Evolutionary conservation across 1,284 basidiomycete genomes (phyloP).

Genomic region (Boletus semigastroideus): DNA sequence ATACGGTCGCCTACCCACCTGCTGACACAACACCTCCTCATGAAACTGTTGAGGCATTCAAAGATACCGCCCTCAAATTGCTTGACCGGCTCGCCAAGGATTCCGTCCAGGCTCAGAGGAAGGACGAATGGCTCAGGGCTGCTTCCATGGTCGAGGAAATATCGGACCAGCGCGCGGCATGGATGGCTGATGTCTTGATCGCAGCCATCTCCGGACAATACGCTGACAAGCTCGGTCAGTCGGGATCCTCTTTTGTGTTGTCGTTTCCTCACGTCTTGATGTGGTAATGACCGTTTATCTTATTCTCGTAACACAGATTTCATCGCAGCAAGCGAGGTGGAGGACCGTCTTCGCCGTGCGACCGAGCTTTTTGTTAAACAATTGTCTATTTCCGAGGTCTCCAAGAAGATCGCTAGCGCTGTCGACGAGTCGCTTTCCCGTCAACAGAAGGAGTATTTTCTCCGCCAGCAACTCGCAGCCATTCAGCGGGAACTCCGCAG

Average conservation of each 20-base stretch:
- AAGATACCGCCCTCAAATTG: slow-evolving; percentile 59
- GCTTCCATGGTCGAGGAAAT: slow-evolving; percentile 65
- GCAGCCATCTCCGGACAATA: slow-evolving; percentile 63
- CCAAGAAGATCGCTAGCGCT: slow-evolving; percentile 73
- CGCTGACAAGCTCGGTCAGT: slow-evolving; percentile 67
- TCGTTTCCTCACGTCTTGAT: neutral
- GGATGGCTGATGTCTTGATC: slow-evolving; percentile 75
- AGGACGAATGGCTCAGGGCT: slow-evolving; percentile 65
- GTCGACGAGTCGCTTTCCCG: slow-evolving; percentile 77
- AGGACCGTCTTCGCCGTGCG: slow-evolving; percentile 61
- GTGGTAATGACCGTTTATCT: slow-evolving; percentile 4
- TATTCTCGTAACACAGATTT: slow-evolving; percentile 48
- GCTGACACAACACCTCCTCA: slow-evolving; percentile 45
- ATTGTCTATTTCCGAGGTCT: slow-evolving; percentile 71
- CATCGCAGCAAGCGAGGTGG: slow-evolving; percentile 53
- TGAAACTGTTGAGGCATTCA: slow-evolving; percentile 63
- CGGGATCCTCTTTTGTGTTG: neutral
- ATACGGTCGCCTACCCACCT: slow-evolving; percentile 50
- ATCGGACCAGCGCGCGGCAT: slow-evolving; percentile 55
- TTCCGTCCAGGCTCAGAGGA: slow-evolving; percentile 51
- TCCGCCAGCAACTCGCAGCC: slow-evolving; percentile 84
- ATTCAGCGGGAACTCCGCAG: slow-evolving; percentile 84
- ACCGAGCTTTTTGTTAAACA: slow-evolving; percentile 70
- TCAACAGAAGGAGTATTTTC: slow-evolving; percentile 81
- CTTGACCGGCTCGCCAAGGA: slow-evolving; percentile 67